Conservation (phyloP, 2,329 filamentous ascomycete genomes). For the Clarireedia paspali region DNA sequence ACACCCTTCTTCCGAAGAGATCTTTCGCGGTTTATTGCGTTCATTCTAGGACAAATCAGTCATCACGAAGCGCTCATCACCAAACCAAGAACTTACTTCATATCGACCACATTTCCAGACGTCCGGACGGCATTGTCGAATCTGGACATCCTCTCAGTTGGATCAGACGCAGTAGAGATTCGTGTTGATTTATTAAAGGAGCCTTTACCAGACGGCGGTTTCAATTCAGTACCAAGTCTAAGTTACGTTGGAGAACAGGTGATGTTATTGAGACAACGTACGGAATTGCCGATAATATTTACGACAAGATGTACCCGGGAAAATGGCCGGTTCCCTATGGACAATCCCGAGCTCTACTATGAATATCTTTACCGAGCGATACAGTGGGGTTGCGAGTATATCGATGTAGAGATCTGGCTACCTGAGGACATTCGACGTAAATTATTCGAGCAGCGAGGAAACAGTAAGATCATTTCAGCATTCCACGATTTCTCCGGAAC, state of each 20-base stretch:
- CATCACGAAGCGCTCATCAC: slow-evolving; percentile 71
- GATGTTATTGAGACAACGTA: slow-evolving; percentile 75
- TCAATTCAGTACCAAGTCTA: slow-evolving; percentile 63
- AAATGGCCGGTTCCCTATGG: slow-evolving; percentile 80
- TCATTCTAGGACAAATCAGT: slow-evolving; percentile 71
- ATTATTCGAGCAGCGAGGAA: slow-evolving; percentile 63
- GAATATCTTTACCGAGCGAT: slow-evolving; percentile 76
- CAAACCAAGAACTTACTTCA: slow-evolving; percentile 73
- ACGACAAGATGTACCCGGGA: slow-evolving; percentile 76
- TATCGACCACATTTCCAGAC: slow-evolving; percentile 83
- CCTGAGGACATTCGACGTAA: slow-evolving; percentile 65
- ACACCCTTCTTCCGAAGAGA: slow-evolving; percentile 66
- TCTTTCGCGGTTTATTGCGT: slow-evolving; percentile 69
- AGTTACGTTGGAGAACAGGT: slow-evolving; percentile 82
- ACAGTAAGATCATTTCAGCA: slow-evolving; percentile 82
- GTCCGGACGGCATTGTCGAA: slow-evolving; percentile 77
- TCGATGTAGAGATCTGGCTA: slow-evolving; percentile 83
- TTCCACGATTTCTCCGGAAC: slow-evolving; percentile 83
- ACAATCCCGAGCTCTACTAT: slow-evolving; percentile 66
- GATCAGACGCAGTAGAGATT: slow-evolving; percentile 78
- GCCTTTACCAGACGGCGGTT: slow-evolving; percentile 52
- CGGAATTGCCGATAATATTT: slow-evolving; percentile 84
- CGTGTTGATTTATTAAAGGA: slow-evolving; percentile 77
- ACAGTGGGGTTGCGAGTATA: slow-evolving; percentile 84
- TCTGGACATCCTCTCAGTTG: slow-evolving; percentile 79